phyloP scores from a whole-genome alignment of 2,329 filamentous ascomycete genomes.

The Apiospora sp. region DNA sequence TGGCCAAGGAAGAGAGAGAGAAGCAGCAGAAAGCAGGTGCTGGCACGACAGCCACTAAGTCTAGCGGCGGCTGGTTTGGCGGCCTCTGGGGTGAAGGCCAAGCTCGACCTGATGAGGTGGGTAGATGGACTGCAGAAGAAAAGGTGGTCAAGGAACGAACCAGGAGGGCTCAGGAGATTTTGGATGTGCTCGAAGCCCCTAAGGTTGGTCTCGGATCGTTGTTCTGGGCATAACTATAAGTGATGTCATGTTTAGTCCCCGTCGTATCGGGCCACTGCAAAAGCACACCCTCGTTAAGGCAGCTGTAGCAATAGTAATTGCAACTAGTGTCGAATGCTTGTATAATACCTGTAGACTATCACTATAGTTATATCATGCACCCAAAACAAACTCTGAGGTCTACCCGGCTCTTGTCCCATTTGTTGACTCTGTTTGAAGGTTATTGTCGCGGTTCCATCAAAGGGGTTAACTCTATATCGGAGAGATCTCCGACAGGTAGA shows the following conservation, averaged over 20 bases:
- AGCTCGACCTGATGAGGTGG: slow-evolving; percentile 46
- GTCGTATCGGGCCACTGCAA: neutral
- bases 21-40: slow-evolving; percentile 41
- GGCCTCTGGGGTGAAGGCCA: slow-evolving; percentile 49
- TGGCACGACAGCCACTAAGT: slow-evolving; percentile 23
- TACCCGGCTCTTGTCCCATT: no score
- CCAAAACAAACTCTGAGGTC: neutral
- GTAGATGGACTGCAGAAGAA: slow-evolving; percentile 63
- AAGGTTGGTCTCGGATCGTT: slow-evolving; percentile 44
- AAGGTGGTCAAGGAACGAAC: slow-evolving; percentile 61
- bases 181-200: slow-evolving; percentile 57
- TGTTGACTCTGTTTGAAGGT: neutral
- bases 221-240: slow-evolving; percentile 50
- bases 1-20: slow-evolving; percentile 61
- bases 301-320: neutral
- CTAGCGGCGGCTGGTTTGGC: slow-evolving; percentile 45
- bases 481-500: neutral
- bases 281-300: slow-evolving; percentile 25
- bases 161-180: slow-evolving; percentile 58
- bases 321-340: neutral
- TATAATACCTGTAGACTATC: neutral
- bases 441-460: slow-evolving; percentile 2
- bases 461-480: neutral
- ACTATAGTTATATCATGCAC: neutral
- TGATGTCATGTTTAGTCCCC: neutral